Base-by-base conservation (phyloP, 2,329 filamentous ascomycete genomes). In the Botrytis tulipae region DNA sequence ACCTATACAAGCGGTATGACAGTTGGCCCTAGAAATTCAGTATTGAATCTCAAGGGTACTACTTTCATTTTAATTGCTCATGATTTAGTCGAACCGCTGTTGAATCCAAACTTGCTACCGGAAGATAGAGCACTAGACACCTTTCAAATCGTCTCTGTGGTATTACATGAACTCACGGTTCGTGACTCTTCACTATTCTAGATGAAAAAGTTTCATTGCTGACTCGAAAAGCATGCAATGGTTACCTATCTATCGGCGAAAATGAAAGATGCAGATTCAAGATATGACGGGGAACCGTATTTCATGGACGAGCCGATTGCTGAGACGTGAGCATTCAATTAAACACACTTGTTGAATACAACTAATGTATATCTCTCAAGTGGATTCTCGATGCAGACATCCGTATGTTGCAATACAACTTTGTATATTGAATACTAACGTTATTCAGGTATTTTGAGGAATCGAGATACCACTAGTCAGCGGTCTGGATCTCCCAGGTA, bases 381-480 rank as follows among this genome's bases (percentile, higher is more conserved):
- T 66, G 44, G 62, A 35, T 66, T 66, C 6, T 66, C 62, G 8
- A 66, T 66, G 62, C 42, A 66, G 22, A 4, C 42, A 66, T 44
- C 62, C 29, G 62, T 66, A 48, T 48, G 42, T 66, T 35, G 32
- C 20, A 10, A 66, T 25, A 48, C 2, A 14, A 48, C 20, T 66
- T 48, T 48, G 20, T 12, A 3, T 37, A 8, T 18, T 35, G 32
- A 14, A 66, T 66, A n/a, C 22, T 66, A 48, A 66, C 25, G 12
- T 18, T 7, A 25, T 25, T 16, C 44, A 66, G 62, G 20, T 66
- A 37, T 66, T 66, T 48, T 44, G 62, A 48, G 62, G 42, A 14
- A 35, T 66, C 8, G 46, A 48, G 12, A 7, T 48, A 4, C 5
- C 62, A 48, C 44, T 66, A 35, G 32, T 66, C 29, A 48, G 20